Percentiles rank a stretch among this genome's conserved stretches.
These are phyloP conservation scores for Echinochloa phyllopogon DNA, from an alignment of 176 grass and related monocot genomes.

Conservation along the genomic window DNA sequence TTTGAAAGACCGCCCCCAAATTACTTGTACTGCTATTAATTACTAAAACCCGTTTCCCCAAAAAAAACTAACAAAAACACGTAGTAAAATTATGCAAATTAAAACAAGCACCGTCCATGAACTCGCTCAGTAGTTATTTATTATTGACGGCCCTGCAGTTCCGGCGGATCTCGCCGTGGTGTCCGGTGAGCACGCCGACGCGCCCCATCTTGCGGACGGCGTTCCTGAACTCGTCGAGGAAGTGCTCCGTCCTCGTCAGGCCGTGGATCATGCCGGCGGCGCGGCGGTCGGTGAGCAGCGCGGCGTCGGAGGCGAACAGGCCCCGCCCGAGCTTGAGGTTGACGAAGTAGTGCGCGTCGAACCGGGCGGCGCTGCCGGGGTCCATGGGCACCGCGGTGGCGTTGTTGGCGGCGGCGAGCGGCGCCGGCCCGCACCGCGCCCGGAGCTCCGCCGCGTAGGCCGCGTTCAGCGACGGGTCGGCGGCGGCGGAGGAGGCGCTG, in stretches of 20 bases:
- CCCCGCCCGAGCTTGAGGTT: slow-evolving; percentile 59
- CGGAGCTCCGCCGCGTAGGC: slow-evolving; percentile 48
- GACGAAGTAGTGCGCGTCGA: slow-evolving; percentile 72
- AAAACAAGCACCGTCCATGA: no score
- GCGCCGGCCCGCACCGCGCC: neutral
- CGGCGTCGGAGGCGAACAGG: slow-evolving; percentile 60
- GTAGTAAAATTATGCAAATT: no score
- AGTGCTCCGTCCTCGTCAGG: slow-evolving; percentile 26
- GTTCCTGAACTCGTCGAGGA: slow-evolving; percentile 54
- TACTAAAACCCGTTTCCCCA: no score
- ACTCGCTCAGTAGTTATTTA: no score
- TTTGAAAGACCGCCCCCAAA: no score
- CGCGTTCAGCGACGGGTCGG: slow-evolving; percentile 47
- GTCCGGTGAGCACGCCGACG: slow-evolving; percentile 49
- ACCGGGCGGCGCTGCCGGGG: slow-evolving; percentile 47
- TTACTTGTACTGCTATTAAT: no score
- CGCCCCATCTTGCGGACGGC: slow-evolving; percentile 63
- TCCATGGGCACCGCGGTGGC: slow-evolving; percentile 50
- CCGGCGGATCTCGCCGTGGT: slow-evolving; percentile 42
- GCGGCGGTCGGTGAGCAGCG: slow-evolving; percentile 43
- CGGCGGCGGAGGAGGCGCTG: neutral
- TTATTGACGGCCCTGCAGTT: slow-evolving; percentile 48
- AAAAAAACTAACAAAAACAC: no score
- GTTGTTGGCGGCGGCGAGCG: slow-evolving; percentile 16
- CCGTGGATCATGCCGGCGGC: slow-evolving; percentile 46